These are phyloP conservation scores for Paracorniculantispora psalliotae DNA, from an alignment of 2,329 filamentous ascomycete species.

Conservation along the genomic window DNA sequence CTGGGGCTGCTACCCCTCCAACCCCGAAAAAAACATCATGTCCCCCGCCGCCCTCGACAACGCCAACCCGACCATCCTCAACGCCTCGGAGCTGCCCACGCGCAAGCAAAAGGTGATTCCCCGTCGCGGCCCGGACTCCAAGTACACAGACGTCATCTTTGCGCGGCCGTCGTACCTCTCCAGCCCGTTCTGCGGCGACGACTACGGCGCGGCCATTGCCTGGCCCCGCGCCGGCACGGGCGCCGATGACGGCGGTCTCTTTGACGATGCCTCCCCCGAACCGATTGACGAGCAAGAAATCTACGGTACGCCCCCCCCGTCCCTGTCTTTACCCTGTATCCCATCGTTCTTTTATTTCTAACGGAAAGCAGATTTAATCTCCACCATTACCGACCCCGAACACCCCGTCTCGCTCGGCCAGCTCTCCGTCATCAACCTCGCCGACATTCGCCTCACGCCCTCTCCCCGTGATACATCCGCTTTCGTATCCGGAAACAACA, in stretches of 20 bases:
- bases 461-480: slow-evolving; percentile 31
- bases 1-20: neutral
- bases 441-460: slow-evolving; percentile 73
- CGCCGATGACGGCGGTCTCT: slow-evolving; percentile 42
- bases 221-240: slow-evolving; percentile 28
- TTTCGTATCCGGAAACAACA: too few species aligned
- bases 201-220: slow-evolving; percentile 20
- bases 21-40: slow-evolving; percentile 19
- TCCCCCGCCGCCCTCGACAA: slow-evolving; percentile 51
- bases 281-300: slow-evolving; percentile 97
- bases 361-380: slow-evolving; percentile 68
- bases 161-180: slow-evolving; percentile 41
- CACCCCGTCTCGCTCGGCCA: slow-evolving; percentile 92
- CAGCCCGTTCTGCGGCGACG: slow-evolving; percentile 33
- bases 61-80: slow-evolving; percentile 90
- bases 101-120: slow-evolving; percentile 50
- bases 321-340: neutral
- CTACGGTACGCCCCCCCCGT: slow-evolving; percentile 41
- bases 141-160: slow-evolving; percentile 43
- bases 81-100: slow-evolving; percentile 80
- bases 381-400: slow-evolving; percentile 91
- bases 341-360: too few species aligned
- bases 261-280: slow-evolving; percentile 62
- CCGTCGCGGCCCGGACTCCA: slow-evolving; percentile 42
- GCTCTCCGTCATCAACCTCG: slow-evolving; percentile 90